These are phyloP conservation scores for Diutina rugosa DNA, from an alignment of 1,139 yeast genomes.

Conservation along the genomic window DNA sequence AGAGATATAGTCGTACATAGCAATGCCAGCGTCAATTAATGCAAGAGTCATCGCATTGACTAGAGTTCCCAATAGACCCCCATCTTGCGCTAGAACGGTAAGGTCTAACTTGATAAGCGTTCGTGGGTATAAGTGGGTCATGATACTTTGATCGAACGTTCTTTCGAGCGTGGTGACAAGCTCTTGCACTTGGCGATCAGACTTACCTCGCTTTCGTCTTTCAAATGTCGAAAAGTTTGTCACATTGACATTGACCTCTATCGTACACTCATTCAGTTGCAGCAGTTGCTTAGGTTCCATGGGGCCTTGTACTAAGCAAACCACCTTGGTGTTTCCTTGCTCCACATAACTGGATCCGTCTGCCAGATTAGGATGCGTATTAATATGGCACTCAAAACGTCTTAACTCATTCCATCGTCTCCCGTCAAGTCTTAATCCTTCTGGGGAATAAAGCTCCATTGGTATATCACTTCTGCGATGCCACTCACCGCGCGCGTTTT, in stretches of 20 bases:
- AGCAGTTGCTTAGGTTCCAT: conserved; percentile 56
- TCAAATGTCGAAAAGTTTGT: conserved; percentile 77
- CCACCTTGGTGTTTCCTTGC: conserved; percentile 84
- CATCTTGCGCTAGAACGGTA: conserved; percentile 81
- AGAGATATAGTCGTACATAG: conserved; percentile 84
- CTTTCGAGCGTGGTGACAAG: conserved; percentile 61
- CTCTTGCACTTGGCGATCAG: conserved; percentile 66
- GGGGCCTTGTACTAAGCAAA: conserved; percentile 84
- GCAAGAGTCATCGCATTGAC: conserved; percentile 87
- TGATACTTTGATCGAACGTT: conserved; percentile 70
- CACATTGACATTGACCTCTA: conserved; percentile 54
- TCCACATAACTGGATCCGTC: conserved; percentile 92
- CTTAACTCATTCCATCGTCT: conserved; percentile 91
- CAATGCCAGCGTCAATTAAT: conserved; percentile 86
- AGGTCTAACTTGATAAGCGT: conserved; percentile 64
- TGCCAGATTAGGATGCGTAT: conserved; percentile 77
- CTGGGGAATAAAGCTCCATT: conserved; percentile 82
- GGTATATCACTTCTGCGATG: background rate
- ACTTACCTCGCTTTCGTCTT: conserved; percentile 51
- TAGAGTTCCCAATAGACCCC: conserved; percentile 71
- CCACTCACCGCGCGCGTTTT: background rate
- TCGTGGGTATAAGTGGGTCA: conserved; percentile 67
- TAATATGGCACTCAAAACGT: conserved; percentile 63
- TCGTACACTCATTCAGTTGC: conserved; percentile 24
- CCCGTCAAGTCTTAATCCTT: conserved; percentile 86